Conservation (phyloP, 139 green algal genomes). For the Ulvella scutata region DNA sequence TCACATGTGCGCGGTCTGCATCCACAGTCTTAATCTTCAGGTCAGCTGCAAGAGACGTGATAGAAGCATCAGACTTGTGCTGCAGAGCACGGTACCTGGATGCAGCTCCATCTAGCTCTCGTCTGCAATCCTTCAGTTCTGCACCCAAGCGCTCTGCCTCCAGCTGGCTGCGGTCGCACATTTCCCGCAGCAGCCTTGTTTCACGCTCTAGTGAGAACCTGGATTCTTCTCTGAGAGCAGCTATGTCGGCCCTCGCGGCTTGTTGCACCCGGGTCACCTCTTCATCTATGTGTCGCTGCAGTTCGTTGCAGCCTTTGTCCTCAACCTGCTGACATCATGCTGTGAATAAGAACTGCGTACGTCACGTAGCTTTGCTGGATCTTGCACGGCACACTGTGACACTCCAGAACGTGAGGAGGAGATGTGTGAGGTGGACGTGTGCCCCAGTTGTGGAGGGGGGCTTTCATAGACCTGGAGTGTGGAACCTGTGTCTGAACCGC, state of each 20-base stretch:
- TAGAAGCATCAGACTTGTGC: background rate
- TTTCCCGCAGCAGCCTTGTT: slow-evolving; percentile 5
- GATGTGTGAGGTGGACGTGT: too few species aligned
- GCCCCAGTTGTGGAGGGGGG: too few species aligned
- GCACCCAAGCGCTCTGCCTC: background rate
- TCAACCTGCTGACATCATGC: background rate
- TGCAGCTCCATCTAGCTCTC: background rate
- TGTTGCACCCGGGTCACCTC: slow-evolving; percentile 1
- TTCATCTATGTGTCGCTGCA: background rate
- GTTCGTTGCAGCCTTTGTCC: background rate
- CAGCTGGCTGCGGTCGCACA: slow-evolving; percentile 2
- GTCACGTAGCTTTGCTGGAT: too few species aligned
- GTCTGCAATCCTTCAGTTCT: background rate
- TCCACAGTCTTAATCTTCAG: background rate
- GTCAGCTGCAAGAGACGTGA: background rate
- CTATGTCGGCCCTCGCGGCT: background rate
- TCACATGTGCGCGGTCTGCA: background rate
- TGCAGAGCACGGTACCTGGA: background rate
- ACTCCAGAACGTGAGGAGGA: too few species aligned
- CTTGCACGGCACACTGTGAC: too few species aligned
- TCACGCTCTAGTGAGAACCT: slow-evolving; percentile 1
- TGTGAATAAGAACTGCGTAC: too few species aligned
- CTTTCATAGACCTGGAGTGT: too few species aligned
- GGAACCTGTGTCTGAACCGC: too few species aligned
- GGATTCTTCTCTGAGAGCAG: background rate